Conservation (phyloP, 352 stramenopile species). For the Pythium dissimile region DNA sequence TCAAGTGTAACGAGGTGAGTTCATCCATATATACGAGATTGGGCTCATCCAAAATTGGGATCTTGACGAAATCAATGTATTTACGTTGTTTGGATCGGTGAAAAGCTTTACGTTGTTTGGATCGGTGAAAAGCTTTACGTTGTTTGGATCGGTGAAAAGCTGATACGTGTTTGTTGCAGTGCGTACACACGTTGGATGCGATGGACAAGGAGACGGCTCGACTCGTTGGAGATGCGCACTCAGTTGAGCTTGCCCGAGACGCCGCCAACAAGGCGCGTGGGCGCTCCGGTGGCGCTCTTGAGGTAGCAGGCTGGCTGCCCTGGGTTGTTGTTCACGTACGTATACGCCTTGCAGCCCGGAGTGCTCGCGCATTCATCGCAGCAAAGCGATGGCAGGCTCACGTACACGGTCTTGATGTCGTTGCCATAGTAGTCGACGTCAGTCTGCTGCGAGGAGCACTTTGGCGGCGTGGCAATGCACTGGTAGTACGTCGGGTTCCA, state of each 20-base stretch:
- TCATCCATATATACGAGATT: too few species aligned
- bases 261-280: constrained; percentile 6
- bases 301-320: constrained; percentile 26
- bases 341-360: constrained; percentile 41
- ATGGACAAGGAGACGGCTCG: too few species aligned
- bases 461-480: constrained; percentile 29
- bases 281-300: constrained; percentile 16
- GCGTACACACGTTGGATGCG: too few species aligned
- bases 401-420: constrained; percentile 42
- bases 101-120: too few species aligned
- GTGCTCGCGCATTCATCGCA: constrained; percentile 32
- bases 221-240: too few species aligned
- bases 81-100: too few species aligned
- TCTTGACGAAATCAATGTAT: too few species aligned
- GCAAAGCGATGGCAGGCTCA: constrained; percentile 32
- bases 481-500: constrained; percentile 47
- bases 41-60: too few species aligned
- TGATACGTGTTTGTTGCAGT: too few species aligned
- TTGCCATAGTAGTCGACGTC: constrained; percentile 38
- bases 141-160: too few species aligned
- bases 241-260: constrained; percentile 21
- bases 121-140: too few species aligned
- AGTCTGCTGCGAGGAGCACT: constrained; percentile 39
- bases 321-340: constrained; percentile 44
- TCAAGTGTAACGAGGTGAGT: too few species aligned